Conservation (phyloP, 495 filamentous ascomycete genomes). For the Penicillium tannophilum region DNA sequence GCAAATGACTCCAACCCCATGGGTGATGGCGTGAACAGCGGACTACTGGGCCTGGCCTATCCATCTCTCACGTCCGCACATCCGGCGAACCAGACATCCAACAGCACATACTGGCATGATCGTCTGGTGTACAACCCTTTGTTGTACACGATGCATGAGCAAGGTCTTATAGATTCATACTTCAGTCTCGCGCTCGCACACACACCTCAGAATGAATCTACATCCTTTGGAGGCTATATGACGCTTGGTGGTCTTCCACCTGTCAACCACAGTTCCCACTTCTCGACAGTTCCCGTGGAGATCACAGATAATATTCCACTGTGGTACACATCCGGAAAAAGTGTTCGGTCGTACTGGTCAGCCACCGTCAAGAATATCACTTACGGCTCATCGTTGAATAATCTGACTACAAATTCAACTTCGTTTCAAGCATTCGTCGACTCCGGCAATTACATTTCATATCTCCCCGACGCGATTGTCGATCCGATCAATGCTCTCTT, state of each 20-base stretch:
- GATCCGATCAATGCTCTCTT: conserved; percentile 61
- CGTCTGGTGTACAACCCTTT: conserved; percentile 54
- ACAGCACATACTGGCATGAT: conserved; percentile 29
- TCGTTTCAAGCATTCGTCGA: conserved; percentile 60
- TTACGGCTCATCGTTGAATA: conserved; percentile 17
- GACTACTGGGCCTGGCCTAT: conserved; percentile 64
- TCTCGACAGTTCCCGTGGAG: conserved; percentile 26
- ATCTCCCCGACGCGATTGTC: conserved; percentile 59
- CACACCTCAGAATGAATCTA: conserved; percentile 18
- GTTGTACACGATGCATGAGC: conserved; percentile 57
- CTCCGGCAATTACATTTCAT: conserved; percentile 67
- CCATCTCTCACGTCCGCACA: conserved; percentile 47
- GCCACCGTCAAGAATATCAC: conserved; percentile 20
- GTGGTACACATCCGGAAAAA: conserved; percentile 15
- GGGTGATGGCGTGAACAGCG: conserved; percentile 48
- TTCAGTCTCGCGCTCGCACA: conserved; percentile 50
- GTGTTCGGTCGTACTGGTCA: conserved; percentile 29
- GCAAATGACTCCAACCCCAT: conserved; percentile 50
- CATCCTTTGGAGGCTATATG: conserved; percentile 29
- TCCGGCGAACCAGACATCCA: conserved; percentile 30
- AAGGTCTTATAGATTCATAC: conserved; percentile 53
- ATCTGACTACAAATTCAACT: conserved; percentile 17
- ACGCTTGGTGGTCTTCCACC: conserved; percentile 31
- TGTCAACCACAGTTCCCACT: conserved; percentile 21
- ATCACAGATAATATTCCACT: conserved; percentile 21